Evolutionary conservation across 2,329 filamentous ascomycete genomes (phyloP), one percentile per base, ranked within the genome.

Genomic region (Fusarium compactum): DNA sequence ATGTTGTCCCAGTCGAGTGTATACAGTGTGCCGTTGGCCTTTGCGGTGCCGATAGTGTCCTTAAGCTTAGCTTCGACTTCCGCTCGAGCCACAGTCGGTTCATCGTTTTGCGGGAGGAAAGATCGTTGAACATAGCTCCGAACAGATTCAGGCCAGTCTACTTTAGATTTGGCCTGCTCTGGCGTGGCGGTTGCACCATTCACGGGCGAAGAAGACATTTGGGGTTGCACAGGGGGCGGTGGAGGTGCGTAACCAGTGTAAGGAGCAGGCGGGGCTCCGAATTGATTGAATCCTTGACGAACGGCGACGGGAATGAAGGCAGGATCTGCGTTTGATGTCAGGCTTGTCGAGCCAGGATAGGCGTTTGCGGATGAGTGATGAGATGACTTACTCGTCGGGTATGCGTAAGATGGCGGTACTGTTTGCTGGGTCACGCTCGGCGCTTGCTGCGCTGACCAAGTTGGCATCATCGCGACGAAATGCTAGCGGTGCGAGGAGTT

Each of bases 51-150:
- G 78, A 99, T 98, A 73, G 94, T 91, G 65, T 91, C 84, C 81
- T 95, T 97, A 69, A 99, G 84, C 77, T 94, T 97, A 65, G 85
- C 84, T 80, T 97, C 92, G 85, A 98, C 91, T 61, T 97, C 94
- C 56, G 85, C 76, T 56, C 87, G 87, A 53, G 83, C 80, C 47
- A 95, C 87, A 41, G 87, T 86, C 8, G 86, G 76, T 67, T 92
- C 86, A 70, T 90, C 84, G 77, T 94, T 92, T 62, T 90, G 87
- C 27, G 89, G 87, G 53, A 92, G 89, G 78, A 98, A 98, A 27
- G 94, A 95, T 76, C 94, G 90, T 76, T 94, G 91, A 32, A 98
- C 95, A 82, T 98, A 98, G 71, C 87, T 85, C 74, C 94, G 92
- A 65, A 98, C 93, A n/a, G 91, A 88, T 45, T 88, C 84, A 32